phyloP scores from a whole-genome alignment of 768 basidiomycete species.

The Pleurotus eryngii region DNA sequence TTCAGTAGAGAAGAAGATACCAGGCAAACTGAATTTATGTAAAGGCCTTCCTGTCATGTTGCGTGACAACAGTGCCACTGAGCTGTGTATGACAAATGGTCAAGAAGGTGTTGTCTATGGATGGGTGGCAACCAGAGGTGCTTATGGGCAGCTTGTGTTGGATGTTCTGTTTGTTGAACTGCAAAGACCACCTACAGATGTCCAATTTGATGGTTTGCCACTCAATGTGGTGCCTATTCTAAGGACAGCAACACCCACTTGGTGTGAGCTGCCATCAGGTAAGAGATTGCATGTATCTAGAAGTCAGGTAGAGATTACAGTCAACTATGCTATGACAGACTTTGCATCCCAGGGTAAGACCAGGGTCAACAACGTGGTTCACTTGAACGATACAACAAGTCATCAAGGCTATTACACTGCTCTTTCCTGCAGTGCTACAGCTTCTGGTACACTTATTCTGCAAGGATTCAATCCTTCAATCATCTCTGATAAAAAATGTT shows the following conservation, averaged over 20 bases:
- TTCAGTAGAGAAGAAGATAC: conserved; percentile 12
- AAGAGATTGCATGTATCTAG: conserved; percentile 10
- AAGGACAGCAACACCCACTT: not conserved
- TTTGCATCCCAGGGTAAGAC: conserved; percentile 32
- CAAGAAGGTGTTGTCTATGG: conserved; percentile 3
- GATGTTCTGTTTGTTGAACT: conserved; percentile 14
- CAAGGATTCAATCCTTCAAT: conserved; percentile 16
- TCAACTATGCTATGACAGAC: conserved; percentile 32
- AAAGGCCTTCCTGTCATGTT: conserved; percentile 32
- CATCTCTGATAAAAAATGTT: conserved; percentile 20
- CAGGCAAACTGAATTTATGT: conserved; percentile 27
- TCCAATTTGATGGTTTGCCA: conserved; percentile 12
- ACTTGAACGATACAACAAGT: conserved; percentile 17
- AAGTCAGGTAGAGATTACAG: conserved; percentile 21
- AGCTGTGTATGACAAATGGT: conserved; percentile 20
- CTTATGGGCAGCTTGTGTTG: conserved; percentile 4
- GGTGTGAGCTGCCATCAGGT: conserved; percentile 14
- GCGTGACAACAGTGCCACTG: conserved; percentile 25
- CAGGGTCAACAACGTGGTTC: conserved; percentile 20
- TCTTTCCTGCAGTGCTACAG: conserved; percentile 22
- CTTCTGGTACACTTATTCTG: conserved; percentile 21
- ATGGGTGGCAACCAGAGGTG: not conserved
- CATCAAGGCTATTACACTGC: conserved; percentile 29
- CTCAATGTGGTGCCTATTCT: conserved; percentile 19
- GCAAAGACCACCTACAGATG: not conserved